Evolutionary conservation across 2,329 filamentous ascomycete genomes (phyloP), one percentile per base, ranked within the genome.

Genomic region (Ophiostoma angusticollis): DNA sequence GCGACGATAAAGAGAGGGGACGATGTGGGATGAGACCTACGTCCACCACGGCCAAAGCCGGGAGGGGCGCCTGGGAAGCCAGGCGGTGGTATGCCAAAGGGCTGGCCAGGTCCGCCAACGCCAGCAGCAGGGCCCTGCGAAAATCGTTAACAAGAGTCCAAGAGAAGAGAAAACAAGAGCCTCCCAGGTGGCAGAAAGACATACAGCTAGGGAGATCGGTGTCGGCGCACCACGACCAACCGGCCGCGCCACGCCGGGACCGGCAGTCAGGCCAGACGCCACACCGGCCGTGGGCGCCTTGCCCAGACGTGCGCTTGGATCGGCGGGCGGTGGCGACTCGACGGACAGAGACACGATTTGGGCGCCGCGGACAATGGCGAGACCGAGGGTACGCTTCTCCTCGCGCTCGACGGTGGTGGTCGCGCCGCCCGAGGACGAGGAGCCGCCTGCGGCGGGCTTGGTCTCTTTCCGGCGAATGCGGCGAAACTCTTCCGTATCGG

Each of bases 401-500:
- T 98, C 89, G 12, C 81, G 78, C 64, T 95, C 86, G 51, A 93
- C 72, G 35, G 81, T 74, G 55, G 82, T 73, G 47, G 71, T 67
- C 35, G 73, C 65, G 49, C 75, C 71, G 40, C 70, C 30, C 13
- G 42, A 25, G 5, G 42, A 9, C 13, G 42, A 25, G 5, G 42
- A 9, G 19, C 41, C 37, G 12, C 78, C 74, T 31, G 80, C 76
- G 36, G 72, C 61, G 38, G 73, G 65, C 66, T 91, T 93, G 51
- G 75, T 71, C 52, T 80, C 75, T 68, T 82, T 89, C 62, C 83
- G 76, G 68, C 91, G 93, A 46, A 89, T 80, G 57, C 82, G 82
- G 59, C 87, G 83, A 63, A 94, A 95, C 62, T 96, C 89, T 73
- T 98, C 91, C 50, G 91, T 96, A 57, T 98, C 91, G 63, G 89